Conservation (phyloP, 768 basidiomycete genomes). For the Cystofilobasidium ferigula region DNA sequence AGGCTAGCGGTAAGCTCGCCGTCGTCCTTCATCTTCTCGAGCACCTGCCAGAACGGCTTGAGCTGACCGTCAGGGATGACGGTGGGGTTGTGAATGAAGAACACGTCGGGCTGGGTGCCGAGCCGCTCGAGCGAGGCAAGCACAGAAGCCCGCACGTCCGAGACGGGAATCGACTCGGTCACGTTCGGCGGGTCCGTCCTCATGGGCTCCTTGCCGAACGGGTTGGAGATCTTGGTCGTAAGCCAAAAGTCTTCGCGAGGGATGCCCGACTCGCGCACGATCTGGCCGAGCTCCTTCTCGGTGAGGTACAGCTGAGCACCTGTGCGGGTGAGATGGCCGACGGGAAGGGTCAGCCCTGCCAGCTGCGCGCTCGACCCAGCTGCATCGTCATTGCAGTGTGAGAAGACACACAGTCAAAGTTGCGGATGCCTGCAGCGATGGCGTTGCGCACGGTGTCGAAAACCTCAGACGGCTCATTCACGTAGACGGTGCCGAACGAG, state of each 20-base stretch:
- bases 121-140: not conserved
- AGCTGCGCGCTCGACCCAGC: too few species aligned
- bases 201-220: not conserved
- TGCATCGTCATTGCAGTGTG: too few species aligned
- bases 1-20: constrained; percentile 33
- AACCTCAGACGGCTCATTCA: not conserved
- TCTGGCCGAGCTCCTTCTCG: constrained; percentile 2
- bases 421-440: not conserved
- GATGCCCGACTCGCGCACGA: not conserved
- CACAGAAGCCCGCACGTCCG: not conserved
- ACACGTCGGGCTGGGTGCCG: not conserved
- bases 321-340: not conserved
- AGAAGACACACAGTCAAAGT: not conserved
- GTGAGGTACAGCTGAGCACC: not conserved
- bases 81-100: not conserved
- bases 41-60: constrained; percentile 1
- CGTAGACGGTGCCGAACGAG: not conserved
- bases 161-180: not conserved
- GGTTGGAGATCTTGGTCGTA: constrained; percentile 1
- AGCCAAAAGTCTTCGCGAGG: not conserved
- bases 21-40: constrained; percentile 27
- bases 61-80: not conserved
- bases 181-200: too few species aligned
- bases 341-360: not conserved
- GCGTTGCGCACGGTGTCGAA: not conserved